These are phyloP conservation scores for Botrytis porri DNA, from an alignment of 2,329 filamentous ascomycete genomes.

Conservation along the genomic window DNA sequence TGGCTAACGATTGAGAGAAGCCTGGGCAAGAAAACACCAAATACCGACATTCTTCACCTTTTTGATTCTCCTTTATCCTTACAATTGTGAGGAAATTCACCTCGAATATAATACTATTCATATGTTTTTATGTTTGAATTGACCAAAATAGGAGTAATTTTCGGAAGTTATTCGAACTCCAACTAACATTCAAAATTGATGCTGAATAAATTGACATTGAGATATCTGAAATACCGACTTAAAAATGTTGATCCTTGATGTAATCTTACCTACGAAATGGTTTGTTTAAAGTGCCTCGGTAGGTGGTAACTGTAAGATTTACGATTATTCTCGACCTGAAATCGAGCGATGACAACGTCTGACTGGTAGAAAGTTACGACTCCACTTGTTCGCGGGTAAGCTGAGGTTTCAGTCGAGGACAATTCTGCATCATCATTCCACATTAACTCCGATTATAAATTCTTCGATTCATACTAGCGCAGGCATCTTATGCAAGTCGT, in stretches of 20 bases:
- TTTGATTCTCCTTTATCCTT: neutral
- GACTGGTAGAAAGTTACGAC: neutral
- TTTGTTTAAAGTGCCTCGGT: neutral
- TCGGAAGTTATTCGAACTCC: neutral
- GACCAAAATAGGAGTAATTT: neutral
- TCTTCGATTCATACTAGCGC: neutral
- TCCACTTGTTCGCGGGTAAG: neutral
- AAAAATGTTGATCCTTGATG: neutral
- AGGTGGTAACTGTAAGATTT: neutral
- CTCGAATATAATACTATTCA: neutral
- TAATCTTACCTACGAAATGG: too few species aligned
- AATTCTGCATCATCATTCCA: neutral
- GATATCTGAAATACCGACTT: neutral
- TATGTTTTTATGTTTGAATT: neutral
- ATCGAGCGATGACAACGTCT: neutral
- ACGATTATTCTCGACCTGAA: neutral
- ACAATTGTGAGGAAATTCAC: neutral
- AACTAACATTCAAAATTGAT: neutral
- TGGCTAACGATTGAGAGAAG: neutral
- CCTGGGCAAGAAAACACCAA: neutral
- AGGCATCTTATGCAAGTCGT: neutral
- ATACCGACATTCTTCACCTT: neutral
- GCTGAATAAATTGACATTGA: neutral
- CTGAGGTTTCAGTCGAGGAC: neutral
- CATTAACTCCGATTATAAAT: conserved; percentile 1